Evolutionary conservation across 2,329 filamentous ascomycete species (phyloP).

Genomic region (Xylariomycetidae sp.): DNA sequence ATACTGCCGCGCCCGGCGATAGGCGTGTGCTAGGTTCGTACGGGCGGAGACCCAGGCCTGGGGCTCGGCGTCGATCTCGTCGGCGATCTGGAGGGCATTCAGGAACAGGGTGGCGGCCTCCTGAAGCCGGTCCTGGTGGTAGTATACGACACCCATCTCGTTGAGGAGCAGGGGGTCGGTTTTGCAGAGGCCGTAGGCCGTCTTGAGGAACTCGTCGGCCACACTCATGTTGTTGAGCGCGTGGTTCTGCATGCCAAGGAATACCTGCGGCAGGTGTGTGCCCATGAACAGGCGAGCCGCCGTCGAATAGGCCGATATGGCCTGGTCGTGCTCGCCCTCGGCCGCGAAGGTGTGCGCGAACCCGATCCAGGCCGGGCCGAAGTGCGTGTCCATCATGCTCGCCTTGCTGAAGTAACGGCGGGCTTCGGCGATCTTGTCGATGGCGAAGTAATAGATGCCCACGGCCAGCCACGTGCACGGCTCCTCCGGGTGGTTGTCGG

Average conservation of each 20-base stretch:
- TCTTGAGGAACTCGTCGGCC: conserved; percentile 90
- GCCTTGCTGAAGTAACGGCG: conserved; percentile 96
- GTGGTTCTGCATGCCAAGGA: conserved; percentile 97
- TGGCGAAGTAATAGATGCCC: conserved; percentile 89
- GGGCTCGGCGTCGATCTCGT: conserved; percentile 76
- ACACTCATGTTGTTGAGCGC: conserved; percentile 91
- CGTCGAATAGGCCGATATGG: conserved; percentile 95
- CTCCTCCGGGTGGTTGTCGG: conserved; percentile 86
- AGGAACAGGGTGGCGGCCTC: conserved; percentile 75
- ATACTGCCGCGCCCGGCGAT: conserved; percentile 66
- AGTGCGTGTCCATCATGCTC: conserved; percentile 95
- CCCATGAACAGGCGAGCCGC: conserved; percentile 93
- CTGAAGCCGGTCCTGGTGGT: conserved; percentile 77
- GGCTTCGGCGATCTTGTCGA: conserved; percentile 85
- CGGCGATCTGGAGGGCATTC: conserved; percentile 70
- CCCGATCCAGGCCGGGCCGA: conserved; percentile 96
- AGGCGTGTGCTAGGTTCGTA: conserved; percentile 85
- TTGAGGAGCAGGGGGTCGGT: conserved; percentile 89
- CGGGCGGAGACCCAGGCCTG: conserved; percentile 78
- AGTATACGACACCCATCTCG: conserved; percentile 93
- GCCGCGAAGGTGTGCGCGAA: conserved; percentile 98
- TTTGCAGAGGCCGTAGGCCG: conserved; percentile 76
- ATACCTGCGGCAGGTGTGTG: conserved; percentile 91
- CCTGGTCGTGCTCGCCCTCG: conserved; percentile 96
- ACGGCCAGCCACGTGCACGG: conserved; percentile 92